Base-by-base conservation (phyloP, 352 stramenopile species). In the Peronospora farinosa region DNA sequence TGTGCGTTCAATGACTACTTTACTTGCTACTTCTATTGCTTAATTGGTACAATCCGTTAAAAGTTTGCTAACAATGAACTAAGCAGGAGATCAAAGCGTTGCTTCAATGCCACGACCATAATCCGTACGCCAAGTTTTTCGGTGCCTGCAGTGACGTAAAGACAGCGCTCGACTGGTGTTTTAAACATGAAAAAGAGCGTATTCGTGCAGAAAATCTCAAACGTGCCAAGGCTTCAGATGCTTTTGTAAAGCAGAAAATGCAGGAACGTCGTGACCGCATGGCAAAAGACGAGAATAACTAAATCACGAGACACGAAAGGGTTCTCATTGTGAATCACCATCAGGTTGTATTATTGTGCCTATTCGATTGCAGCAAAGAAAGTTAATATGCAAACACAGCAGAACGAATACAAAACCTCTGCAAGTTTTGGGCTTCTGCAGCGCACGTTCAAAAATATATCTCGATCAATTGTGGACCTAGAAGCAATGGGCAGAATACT, bases 241-340 rank as follows among this genome's bases (percentile, higher is more conserved):
- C 70, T 25, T 88, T 69, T 53, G 74, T 88, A 43, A 81, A 65
- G 19, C 72, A 88, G 60, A 90, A 90, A 63, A 86, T 90, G 66
- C 55, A 81, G 39, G 78, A 90, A 41, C 68, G 63, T 40, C 72
- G 67, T 39, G 74, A 87, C n/a, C 72, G 70, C 13, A 59, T 58
- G 13, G 65, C 69, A 17, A 60, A 38, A 6, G 23, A 40, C 15
- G 31, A 40, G 12, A 45, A 3, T 11, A 9, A 50, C 33, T 33
- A 38, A 42, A 49, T 35, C 21, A 37, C 31, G 11, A 37, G 12
- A 37, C 31, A 15, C 37, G 43, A 47, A 32, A 30, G 31, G 31
- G 31, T 15, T 36, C 13, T n/a, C 8, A 11, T 11, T 15, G 31
- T 11, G 13, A 19, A 21, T 15, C 13, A 35, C 11, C 21, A 13